Evolutionary conservation across 148 eudicot genomes (phyloP).

Genomic region (Vaccinium vitisidaea): DNA sequence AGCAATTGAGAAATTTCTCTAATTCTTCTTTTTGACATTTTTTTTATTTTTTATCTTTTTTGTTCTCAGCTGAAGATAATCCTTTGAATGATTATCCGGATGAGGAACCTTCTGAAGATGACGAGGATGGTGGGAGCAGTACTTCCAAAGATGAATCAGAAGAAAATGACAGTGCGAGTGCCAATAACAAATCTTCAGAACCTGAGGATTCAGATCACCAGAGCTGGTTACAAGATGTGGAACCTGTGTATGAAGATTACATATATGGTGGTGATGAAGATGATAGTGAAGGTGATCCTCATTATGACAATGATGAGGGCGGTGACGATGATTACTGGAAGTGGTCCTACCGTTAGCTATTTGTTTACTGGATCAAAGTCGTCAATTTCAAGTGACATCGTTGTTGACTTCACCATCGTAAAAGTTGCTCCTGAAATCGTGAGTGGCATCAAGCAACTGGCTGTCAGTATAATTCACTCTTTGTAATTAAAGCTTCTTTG

Average conservation of each 20-base stretch:
- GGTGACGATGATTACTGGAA: slow-evolving; percentile 18
- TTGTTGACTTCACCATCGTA: not conserved
- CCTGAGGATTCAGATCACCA: slow-evolving; percentile 18
- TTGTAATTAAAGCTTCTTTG: not conserved
- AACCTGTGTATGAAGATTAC: slow-evolving; percentile 30
- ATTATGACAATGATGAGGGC: slow-evolving; percentile 15
- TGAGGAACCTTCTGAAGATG: slow-evolving; percentile 62
- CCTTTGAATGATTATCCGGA: slow-evolving; percentile 78
- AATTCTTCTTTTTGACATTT: not conserved
- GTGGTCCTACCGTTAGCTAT: slow-evolving; percentile 13
- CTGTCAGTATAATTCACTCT: not conserved
- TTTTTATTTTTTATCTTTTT: not conserved
- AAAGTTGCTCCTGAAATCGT: not conserved
- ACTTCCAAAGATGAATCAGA: slow-evolving; percentile 47
- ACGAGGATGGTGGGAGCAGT: slow-evolving; percentile 34
- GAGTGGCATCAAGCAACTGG: not conserved
- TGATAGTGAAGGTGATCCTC: not conserved
- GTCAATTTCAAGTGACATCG: not conserved
- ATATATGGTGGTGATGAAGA: slow-evolving; percentile 17
- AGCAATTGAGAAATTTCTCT: not conserved
- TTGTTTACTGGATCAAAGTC: not conserved
- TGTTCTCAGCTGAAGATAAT: slow-evolving; percentile 65
- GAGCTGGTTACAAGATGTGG: slow-evolving; percentile 32
- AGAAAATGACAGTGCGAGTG: slow-evolving; percentile 35
- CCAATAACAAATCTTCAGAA: slow-evolving; percentile 20